These are phyloP conservation scores for Musa schizocarpa DNA, from an alignment of 176 grass and related monocot genomes.

Conservation along the genomic window DNA sequence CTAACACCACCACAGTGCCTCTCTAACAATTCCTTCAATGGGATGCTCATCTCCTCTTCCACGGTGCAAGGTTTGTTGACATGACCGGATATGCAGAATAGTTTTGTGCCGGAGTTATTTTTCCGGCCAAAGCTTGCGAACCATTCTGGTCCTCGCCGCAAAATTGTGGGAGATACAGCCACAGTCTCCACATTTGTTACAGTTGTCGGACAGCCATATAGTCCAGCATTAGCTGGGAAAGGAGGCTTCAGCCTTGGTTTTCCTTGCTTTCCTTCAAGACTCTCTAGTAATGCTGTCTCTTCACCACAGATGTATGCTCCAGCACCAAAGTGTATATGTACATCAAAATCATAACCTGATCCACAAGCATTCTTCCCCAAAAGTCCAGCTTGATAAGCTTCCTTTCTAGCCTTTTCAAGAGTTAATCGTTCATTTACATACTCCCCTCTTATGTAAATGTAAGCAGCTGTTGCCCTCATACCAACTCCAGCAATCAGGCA, in stretches of 20 bases:
- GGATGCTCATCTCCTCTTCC: conserved; percentile 95
- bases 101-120: conserved; percentile 29
- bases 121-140: not conserved
- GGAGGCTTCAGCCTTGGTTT: conserved; percentile 84
- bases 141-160: conserved; percentile 83
- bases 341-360: conserved; percentile 91
- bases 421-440: conserved; percentile 78
- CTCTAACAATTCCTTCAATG: conserved; percentile 74
- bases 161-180: conserved; percentile 45
- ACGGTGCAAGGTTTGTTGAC: conserved; percentile 28
- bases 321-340: conserved; percentile 86
- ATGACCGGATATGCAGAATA: conserved; percentile 77
- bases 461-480: conserved; percentile 84
- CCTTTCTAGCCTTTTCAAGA: conserved; percentile 70
- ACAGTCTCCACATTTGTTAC: too few relatives aligned
- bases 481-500: conserved; percentile 88
- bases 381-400: conserved; percentile 74
- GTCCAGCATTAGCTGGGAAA: conserved; percentile 25
- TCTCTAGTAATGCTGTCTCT: conserved; percentile 90
- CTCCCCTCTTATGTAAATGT: conserved; percentile 93
- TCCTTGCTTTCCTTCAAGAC: conserved; percentile 33
- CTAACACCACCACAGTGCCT: conserved; percentile 84
- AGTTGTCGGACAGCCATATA: too few relatives aligned
- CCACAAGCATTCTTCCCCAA: conserved; percentile 91
- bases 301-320: conserved; percentile 96